These are phyloP conservation scores for Perkinsus marinus DNA, from an alignment of 169 alveolate genomes.

Conservation along the genomic window DNA sequence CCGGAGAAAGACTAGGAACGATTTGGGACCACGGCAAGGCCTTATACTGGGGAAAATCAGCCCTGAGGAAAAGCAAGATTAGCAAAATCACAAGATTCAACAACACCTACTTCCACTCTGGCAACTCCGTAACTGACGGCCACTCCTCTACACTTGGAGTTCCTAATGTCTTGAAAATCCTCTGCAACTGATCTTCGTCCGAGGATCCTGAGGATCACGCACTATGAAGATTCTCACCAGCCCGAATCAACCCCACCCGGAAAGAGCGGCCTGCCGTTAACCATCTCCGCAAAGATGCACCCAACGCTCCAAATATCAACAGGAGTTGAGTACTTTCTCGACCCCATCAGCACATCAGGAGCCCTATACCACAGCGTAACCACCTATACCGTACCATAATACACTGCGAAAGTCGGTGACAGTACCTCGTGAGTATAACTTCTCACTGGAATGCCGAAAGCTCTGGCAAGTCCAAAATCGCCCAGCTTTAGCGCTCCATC, in stretches of 20 bases:
- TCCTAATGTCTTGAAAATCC: slow-evolving; percentile 88
- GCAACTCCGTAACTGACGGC: slow-evolving; percentile 81
- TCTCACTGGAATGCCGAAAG: slow-evolving; percentile 93
- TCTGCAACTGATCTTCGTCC: slow-evolving; percentile 89
- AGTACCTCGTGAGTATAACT: slow-evolving; percentile 90
- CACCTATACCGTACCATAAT: background rate
- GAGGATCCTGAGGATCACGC: slow-evolving; percentile 52
- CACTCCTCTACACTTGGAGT: slow-evolving; percentile 79
- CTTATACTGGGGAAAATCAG: slow-evolving; percentile 37
- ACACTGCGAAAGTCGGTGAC: too few species aligned
- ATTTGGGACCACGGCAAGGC: slow-evolving; percentile 46
- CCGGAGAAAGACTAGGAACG: slow-evolving; percentile 11
- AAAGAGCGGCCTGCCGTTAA: slow-evolving; percentile 89
- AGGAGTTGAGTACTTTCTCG: slow-evolving; percentile 91
- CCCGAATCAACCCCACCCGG: slow-evolving; percentile 45
- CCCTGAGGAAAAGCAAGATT: background rate
- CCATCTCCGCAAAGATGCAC: slow-evolving; percentile 74
- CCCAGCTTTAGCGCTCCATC: slow-evolving; percentile 86
- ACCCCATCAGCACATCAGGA: slow-evolving; percentile 98
- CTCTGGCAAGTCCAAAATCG: slow-evolving; percentile 97
- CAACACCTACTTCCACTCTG: slow-evolving; percentile 72
- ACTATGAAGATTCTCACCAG: background rate
- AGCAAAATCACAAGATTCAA: background rate
- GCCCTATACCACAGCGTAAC: slow-evolving; percentile 98
- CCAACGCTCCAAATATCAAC: slow-evolving; percentile 97